Base-by-base conservation (phyloP, 805 yeast genomes). In the Starmerella vaccinii region DNA sequence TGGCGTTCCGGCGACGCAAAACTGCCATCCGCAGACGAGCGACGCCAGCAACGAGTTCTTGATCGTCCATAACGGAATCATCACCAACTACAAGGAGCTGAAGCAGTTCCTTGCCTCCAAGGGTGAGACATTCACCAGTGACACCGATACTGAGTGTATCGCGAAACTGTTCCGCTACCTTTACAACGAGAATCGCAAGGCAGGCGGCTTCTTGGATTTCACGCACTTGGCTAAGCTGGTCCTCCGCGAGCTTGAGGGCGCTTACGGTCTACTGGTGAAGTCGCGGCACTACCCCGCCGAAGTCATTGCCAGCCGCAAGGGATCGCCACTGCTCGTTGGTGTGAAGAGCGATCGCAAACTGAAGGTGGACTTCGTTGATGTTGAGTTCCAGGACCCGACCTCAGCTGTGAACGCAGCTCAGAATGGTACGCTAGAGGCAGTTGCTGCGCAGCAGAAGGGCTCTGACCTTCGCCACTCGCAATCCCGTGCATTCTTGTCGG, bases 291-390 rank as follows among this genome's bases (percentile, higher is more conserved):
- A 80, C 71, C 98, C 98, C 39, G 85, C 90, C 68, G 98, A 92
- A 73, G 81, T 89, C 46, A 83, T 90, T 63, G 97, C 96, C 59
- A 88, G 97, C 41, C 84, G 97, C 74, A 92, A 89, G 70, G 99
- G 99, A 63, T 89, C 97, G 45, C 99, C 99, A 21, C 75, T 92
- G 65, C 77, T 92, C 63, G 86, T 92, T 57, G 99, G 99, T 71
- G 97, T 92, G 59, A 60, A 88, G 74, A 86, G 97, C 47, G 95
- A 89, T 65, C 83, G 80, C 68, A 90, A 88, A 67, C 79, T 92
- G 68, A 92, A 90, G 72, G 97, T 90, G 59, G 99, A 92, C 68
- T 89, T 92, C 64, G 97, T 92, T 50, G 99, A 92, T 67, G 96
- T 92, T 50, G 98, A 92, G 71, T 92, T 90, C 75, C 92, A 94